A percentile compares a stretch with the other conserved stretches of the same genome.
Conservation (phyloP, 163 green algal species). For the Scenedesmus sp. region DNA sequence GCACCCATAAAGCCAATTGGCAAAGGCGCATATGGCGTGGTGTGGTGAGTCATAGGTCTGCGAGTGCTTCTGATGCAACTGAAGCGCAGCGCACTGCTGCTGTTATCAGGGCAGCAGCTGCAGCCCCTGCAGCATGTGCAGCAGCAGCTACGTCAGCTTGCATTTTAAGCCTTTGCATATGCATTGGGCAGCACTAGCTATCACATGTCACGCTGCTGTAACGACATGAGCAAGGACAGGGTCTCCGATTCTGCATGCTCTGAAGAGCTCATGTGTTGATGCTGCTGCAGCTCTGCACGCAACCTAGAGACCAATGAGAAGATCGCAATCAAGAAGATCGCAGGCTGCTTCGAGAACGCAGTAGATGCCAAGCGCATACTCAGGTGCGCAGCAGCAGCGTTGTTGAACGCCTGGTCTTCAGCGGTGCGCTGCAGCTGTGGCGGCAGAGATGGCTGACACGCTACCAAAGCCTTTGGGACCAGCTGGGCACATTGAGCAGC, state of each 20-base stretch:
- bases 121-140: background rate
- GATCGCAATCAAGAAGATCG: constrained; percentile 98
- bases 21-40: constrained; percentile 97
- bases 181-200: background rate
- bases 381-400: constrained; percentile 53
- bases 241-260: background rate
- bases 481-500: background rate
- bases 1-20: constrained; percentile 92
- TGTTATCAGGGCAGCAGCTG: background rate
- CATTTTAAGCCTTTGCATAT: background rate
- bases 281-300: constrained; percentile 81
- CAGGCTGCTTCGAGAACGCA: constrained; percentile 93
- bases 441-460: background rate
- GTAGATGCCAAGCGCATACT: constrained; percentile 95
- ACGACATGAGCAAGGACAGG: no score
- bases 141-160: background rate
- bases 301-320: constrained; percentile 82
- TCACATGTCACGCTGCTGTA: no score
- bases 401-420: background rate
- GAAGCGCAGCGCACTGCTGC: background rate
- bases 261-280: background rate
- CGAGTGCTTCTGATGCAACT: background rate
- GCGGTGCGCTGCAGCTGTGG: background rate
- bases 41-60: constrained; percentile 83
- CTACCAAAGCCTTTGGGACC: background rate